phyloP scores from a whole-genome alignment of 2,329 filamentous ascomycete species.

The Cladorrhinum sp. region DNA sequence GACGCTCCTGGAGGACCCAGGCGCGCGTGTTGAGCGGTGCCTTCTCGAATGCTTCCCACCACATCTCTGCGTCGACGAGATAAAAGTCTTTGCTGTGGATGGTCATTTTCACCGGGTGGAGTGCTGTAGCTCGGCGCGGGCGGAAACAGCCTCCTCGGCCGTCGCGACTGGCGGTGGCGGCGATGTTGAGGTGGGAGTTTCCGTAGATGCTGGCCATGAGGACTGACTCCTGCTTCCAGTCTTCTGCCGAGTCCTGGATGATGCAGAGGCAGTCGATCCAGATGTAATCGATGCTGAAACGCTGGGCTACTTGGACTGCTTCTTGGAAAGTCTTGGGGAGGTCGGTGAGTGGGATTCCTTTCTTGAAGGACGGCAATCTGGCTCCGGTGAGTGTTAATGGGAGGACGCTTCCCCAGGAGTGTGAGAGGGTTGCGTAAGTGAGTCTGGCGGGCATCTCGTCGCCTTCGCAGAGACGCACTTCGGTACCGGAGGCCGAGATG shows the following conservation, averaged over 20 bases:
- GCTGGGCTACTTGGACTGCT: constrained; percentile 13
- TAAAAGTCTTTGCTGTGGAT: not conserved
- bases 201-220: constrained; percentile 24
- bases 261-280: constrained; percentile 30
- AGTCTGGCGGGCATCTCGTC: not conserved
- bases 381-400: not conserved
- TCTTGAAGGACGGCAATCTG: not conserved
- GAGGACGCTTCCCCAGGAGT: not conserved
- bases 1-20: constrained; percentile 6
- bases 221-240: constrained; percentile 21
- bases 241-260: constrained; percentile 23
- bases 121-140: not conserved
- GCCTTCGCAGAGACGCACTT: not conserved
- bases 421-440: not conserved
- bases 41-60: constrained; percentile 7
- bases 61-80: constrained; percentile 2
- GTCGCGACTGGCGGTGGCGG: not conserved
- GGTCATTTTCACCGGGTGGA: constrained; percentile 2
- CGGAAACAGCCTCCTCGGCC: constrained; percentile 4
- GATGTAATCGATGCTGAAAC: constrained; percentile 22
- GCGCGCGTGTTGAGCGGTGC: not conserved
- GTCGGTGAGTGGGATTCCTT: not conserved
- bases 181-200: constrained; percentile 10
- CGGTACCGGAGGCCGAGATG: not conserved
- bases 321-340: constrained; percentile 4